Evolutionary conservation across 495 filamentous ascomycete species (phyloP), one percentile per base, ranked within the genome.

Genomic region (Talaromyces trachyspermus): DNA sequence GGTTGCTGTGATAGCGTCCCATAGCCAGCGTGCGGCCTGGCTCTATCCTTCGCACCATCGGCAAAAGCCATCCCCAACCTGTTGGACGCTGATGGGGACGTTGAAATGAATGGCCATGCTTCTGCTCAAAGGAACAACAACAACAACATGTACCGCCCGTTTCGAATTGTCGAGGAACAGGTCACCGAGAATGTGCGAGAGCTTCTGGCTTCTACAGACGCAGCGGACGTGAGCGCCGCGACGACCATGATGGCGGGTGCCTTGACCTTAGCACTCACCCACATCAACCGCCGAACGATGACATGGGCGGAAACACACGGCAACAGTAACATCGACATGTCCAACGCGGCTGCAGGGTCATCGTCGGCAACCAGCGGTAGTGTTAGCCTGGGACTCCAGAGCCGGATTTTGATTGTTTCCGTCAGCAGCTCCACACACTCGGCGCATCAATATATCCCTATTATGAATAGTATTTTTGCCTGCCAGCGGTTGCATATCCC

Each of bases 381-480:
- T 25, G 56, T 52, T 14, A 49, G 55, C 20, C 60, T 75, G 46
- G 64, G 74, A 36, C 64, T 95, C 8, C 80, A 86, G 56, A 81
- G 84, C n/a, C 85, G 94, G 32, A 95, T 97, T 56, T 67, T 98
- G 49, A 88, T 97, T 53, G 63, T 98, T 43, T 79, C 88, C 9
- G 66, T 94, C 30, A 88, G 83, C 39, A 87, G 89, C 24, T 88
- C 86, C 19, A 84, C 85, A 50, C 85, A 87, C 65, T 75, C 89
- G 4, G 83, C 91, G 0, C 77, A 84, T 24, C 90, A 96, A 61
- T 98, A 98, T 68, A 96, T 97, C 47, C 86, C 91, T 2, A 85
- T 95, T 39, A 98, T 97, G 90, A 98, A 97, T 69, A 76, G 81
- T 53, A 95, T 96, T 32, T 98, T 98, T 65, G 94, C 92, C 8